A percentile compares a stretch with the other conserved stretches of the same genome.
phyloP scores from a whole-genome alignment of 345 rosid genomes.

The Syzygium aromaticum region DNA sequence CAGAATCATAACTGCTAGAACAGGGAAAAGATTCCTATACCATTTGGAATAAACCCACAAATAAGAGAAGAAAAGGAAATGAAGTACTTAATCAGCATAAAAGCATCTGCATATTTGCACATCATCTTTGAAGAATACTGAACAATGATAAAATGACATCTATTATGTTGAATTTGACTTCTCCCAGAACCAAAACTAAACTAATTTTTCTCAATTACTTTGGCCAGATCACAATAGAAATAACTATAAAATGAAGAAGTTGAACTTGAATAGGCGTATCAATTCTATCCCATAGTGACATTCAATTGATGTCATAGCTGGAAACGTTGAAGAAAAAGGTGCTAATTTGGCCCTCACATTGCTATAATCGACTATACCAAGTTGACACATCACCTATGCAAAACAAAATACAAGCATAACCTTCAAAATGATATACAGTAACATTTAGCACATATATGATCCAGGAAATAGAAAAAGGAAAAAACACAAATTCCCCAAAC shows the following conservation, averaged over 20 bases:
- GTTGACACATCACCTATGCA: not conserved
- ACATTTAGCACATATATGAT: not conserved
- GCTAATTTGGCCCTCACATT: not conserved
- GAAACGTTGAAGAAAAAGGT: not conserved
- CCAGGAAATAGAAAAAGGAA: not conserved
- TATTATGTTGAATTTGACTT: not conserved
- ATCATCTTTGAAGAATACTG: too few species aligned
- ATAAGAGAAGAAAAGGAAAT: too few species aligned
- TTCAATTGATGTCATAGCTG: not conserved
- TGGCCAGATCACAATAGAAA: not conserved
- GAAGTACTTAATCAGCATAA: too few species aligned
- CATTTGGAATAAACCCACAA: too few species aligned
- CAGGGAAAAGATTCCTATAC: too few species aligned
- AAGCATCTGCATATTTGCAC: too few species aligned
- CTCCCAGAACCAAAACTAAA: not conserved
- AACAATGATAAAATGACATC: not conserved
- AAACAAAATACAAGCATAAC: not conserved
- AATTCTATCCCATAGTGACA: not conserved
- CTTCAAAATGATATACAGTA: not conserved
- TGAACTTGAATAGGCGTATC: not conserved
- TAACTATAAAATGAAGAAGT: not conserved
- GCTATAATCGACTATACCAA: not conserved
- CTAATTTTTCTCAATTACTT: not conserved
- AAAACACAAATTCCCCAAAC: not conserved
- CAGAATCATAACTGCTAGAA: too few species aligned